Evolutionary conservation across 2,329 filamentous ascomycete genomes (phyloP), one percentile per base, ranked within the genome.

Genomic region (Endocalyx cinctus): DNA sequence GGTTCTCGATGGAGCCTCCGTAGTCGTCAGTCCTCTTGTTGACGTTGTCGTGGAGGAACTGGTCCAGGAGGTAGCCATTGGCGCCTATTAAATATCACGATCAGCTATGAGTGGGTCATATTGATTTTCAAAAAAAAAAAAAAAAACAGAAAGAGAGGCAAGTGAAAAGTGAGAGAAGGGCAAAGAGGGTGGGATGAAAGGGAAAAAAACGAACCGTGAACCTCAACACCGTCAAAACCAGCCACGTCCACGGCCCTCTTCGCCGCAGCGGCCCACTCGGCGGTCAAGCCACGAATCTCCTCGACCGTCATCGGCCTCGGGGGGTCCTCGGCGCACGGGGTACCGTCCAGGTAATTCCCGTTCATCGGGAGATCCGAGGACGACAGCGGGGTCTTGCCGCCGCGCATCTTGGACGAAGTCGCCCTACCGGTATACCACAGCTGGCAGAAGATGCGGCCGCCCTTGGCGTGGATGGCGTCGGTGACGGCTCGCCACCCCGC

Each of bases 241-340:
- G 75, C 77, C 16, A 23, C 14, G 28, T 69, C 64, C 2, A 86
- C 55, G 1, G 82, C 72, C 10, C 74, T 59, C 45, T 67, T 64
- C 0, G 69, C 64, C 1, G 68, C 70, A 0, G 65, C 69, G 1
- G 68, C 72, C 59, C 74, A 87, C 3, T 75, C 75, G 5, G 54
- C 51, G 56, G 84, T 84, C 38, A 82, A 62, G 4, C 70, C 57
- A 33, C 74, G 67, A 35, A 89, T 88, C 29, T 87, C 82, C 2
- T 69, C 60, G 13, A 72, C 60, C 0, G 74, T 79, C 74, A 88
- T 76, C 13, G 69, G 77, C 34, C 71, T 49, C 8, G 37, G 76
- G 2, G 82, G 82, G 17, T 31, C 34, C 8, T 51, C 43, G 18
- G 50, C 48, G 15, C 48, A 46, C 8, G 43, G 44, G 28, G 44